A percentile compares a stretch with the other conserved stretches of the same genome.
phyloP scores from a whole-genome alignment of 2,329 filamentous ascomycete genomes.

The Ophiocordyceps camponoti-floridani region DNA sequence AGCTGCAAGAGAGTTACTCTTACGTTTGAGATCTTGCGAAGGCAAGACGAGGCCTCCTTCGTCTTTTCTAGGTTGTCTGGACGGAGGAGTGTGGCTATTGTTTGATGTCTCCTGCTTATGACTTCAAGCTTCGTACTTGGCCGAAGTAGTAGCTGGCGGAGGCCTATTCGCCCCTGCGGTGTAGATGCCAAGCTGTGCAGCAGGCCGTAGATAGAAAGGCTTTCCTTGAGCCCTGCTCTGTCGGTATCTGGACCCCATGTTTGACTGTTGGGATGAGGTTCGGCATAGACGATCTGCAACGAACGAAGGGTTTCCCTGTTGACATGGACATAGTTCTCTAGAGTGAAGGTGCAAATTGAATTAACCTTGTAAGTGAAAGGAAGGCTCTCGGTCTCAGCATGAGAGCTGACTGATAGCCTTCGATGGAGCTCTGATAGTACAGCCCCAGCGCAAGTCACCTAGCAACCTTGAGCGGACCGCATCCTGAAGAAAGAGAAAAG shows the following conservation, averaged over 20 bases:
- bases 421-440: slow-evolving; percentile 64
- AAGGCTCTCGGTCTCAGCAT: slow-evolving; percentile 38
- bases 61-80: slow-evolving; percentile 46
- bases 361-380: slow-evolving; percentile 35
- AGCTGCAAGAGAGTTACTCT: slow-evolving; percentile 49
- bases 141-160: slow-evolving; percentile 68
- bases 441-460: slow-evolving; percentile 75
- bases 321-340: slow-evolving; percentile 53
- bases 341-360: slow-evolving; percentile 56
- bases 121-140: slow-evolving; percentile 51
- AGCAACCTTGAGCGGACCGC: not conserved
- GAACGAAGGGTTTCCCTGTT: slow-evolving; percentile 65
- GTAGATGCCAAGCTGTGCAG: slow-evolving; percentile 62
- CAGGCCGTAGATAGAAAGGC: slow-evolving; percentile 66
- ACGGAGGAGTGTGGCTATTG: slow-evolving; percentile 47
- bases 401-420: slow-evolving; percentile 33
- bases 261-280: slow-evolving; percentile 67
- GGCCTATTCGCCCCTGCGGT: slow-evolving; percentile 53
- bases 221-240: slow-evolving; percentile 53
- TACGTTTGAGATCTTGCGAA: slow-evolving; percentile 64
- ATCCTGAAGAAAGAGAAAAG: not conserved
- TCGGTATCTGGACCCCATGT: slow-evolving; percentile 36
- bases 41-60: slow-evolving; percentile 34
- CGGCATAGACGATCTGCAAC: slow-evolving; percentile 69
- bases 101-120: slow-evolving; percentile 55